These are phyloP conservation scores for Aureobasidium subglaciale DNA, from an alignment of 2,329 filamentous ascomycete species.

Conservation along the genomic window DNA sequence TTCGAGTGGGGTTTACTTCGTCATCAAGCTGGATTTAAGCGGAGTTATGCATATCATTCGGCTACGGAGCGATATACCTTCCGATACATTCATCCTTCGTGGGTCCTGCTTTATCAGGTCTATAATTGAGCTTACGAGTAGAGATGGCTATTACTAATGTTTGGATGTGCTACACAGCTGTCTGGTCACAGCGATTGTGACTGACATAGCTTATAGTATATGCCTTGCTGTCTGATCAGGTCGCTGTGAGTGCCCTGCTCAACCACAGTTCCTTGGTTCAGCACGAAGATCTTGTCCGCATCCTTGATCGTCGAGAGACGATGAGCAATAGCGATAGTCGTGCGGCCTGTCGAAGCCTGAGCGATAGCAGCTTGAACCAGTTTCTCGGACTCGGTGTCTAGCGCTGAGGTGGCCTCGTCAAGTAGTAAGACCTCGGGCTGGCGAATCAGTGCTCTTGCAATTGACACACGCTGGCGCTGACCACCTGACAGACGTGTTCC, in stretches of 20 bases:
- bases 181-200: neutral
- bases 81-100: no score
- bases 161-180: no score
- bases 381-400: conserved; percentile 37
- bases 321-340: conserved; percentile 40
- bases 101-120: no score
- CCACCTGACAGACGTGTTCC: conserved; percentile 38
- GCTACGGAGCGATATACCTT: neutral
- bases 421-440: conserved; percentile 35
- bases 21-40: conserved; percentile 11
- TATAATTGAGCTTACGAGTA: no score
- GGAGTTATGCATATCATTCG: neutral
- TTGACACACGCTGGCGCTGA: conserved; percentile 36
- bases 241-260: conserved; percentile 45
- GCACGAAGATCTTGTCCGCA: conserved; percentile 38
- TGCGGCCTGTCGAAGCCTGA: conserved; percentile 28
- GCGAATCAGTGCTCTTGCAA: conserved; percentile 37
- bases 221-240: conserved; percentile 33
- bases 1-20: neutral
- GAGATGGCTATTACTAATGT: neutral
- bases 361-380: conserved; percentile 34
- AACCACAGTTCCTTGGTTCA: conserved; percentile 42
- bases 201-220: neutral
- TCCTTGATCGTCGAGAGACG: conserved; percentile 34
- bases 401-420: conserved; percentile 37